These are phyloP conservation scores for Metarhizium album DNA, from an alignment of 2,329 filamentous ascomycete species.

Conservation along the genomic window DNA sequence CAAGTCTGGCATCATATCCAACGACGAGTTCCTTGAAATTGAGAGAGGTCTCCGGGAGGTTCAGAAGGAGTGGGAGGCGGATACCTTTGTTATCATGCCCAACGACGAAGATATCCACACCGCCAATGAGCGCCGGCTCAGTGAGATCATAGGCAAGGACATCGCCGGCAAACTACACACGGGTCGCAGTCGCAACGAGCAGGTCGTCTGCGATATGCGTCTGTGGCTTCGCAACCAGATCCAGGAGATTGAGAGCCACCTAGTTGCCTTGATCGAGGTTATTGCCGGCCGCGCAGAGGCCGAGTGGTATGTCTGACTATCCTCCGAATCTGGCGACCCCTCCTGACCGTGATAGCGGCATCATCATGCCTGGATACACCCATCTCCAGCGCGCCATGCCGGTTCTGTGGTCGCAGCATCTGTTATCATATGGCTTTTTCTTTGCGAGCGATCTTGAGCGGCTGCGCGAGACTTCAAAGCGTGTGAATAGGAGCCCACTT, in stretches of 20 bases:
- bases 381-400: constrained; percentile 76
- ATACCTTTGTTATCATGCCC: constrained; percentile 39
- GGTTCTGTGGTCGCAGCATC: constrained; percentile 72
- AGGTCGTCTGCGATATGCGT: constrained; percentile 83
- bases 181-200: constrained; percentile 78
- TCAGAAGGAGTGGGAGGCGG: constrained; percentile 40
- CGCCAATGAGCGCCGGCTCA: constrained; percentile 60
- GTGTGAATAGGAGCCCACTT: constrained; percentile 64
- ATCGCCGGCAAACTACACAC: constrained; percentile 85
- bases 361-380: constrained; percentile 81
- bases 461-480: constrained; percentile 57
- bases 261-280: constrained; percentile 60
- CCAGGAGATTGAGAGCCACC: constrained; percentile 53
- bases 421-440: constrained; percentile 62
- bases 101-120: constrained; percentile 55
- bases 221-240: constrained; percentile 76
- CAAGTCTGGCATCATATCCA: constrained; percentile 62
- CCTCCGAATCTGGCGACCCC: background rate
- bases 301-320: constrained; percentile 43
- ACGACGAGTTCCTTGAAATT: constrained; percentile 63
- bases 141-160: constrained; percentile 79
- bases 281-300: constrained; percentile 57
- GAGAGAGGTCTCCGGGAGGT: constrained; percentile 56
- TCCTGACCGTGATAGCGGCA: constrained; percentile 29
- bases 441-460: constrained; percentile 69